Conservation (phyloP, 169 alveolate genomes). For the Plasmodium billcollinsi region DNA sequence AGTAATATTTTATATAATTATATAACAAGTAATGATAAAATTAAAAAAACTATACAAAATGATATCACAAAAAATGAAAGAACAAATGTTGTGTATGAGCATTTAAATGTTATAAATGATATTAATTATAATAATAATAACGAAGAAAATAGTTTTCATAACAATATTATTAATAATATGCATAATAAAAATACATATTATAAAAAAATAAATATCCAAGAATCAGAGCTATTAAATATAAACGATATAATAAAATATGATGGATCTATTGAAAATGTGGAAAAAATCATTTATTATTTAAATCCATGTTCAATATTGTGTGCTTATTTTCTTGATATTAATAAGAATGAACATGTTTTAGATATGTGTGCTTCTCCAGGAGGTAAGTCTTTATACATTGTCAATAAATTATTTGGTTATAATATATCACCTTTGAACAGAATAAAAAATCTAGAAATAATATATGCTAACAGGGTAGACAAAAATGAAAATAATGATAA, state of each 20-base stretch:
- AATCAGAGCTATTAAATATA: constrained; percentile 29
- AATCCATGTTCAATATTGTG: constrained; percentile 77
- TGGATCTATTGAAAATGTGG: constrained; percentile 25
- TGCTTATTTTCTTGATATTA: constrained; percentile 76
- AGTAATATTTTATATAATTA: background rate
- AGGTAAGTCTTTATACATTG: constrained; percentile 88
- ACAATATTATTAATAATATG: too few relatives aligned
- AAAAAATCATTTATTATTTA: constrained; percentile 27
- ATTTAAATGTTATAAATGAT: too few relatives aligned
- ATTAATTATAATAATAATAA: background rate
- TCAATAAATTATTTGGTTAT: constrained; percentile 73
- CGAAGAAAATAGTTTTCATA: background rate
- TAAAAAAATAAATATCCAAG: constrained; percentile 33
- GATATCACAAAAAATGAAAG: background rate
- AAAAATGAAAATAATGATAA: constrained; percentile 34
- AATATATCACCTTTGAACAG: constrained; percentile 43
- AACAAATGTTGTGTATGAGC: background rate
- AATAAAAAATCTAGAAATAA: constrained; percentile 57
- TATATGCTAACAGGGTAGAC: too few relatives aligned
- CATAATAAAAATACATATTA: background rate
- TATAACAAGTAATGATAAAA: background rate
- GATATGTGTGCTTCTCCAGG: constrained; percentile 93
- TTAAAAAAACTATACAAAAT: background rate
- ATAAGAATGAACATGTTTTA: constrained; percentile 82
- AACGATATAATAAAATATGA: constrained; percentile 34